Percentiles rank a stretch among this genome's conserved stretches.
Evolutionary conservation across 2,329 filamentous ascomycete species (phyloP).

Genomic region (Aspergillus thermomutatus): DNA sequence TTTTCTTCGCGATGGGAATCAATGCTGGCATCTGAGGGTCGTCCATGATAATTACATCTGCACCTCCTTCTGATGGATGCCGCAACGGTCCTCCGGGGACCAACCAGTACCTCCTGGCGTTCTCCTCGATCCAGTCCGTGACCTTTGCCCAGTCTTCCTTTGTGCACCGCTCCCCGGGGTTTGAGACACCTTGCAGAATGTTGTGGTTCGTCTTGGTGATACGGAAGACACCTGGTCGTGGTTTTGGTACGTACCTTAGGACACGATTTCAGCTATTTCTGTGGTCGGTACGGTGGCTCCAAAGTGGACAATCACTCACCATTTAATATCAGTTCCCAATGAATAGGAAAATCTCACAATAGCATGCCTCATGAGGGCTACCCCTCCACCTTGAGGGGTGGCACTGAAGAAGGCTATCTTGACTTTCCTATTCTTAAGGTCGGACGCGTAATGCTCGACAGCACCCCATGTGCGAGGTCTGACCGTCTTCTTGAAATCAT

Average conservation of each 20-base stretch:
- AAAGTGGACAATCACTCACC: constrained; percentile 51
- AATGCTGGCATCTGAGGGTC: constrained; percentile 82
- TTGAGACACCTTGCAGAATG: constrained; percentile 75
- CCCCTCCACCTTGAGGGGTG: constrained; percentile 78
- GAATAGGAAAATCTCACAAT: constrained; percentile 67
- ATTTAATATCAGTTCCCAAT: constrained; percentile 66
- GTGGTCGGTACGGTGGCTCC: background rate
- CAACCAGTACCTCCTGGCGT: constrained; percentile 73
- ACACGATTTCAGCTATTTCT: constrained; percentile 5
- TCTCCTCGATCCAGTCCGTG: constrained; percentile 68
- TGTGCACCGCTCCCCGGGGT: constrained; percentile 62
- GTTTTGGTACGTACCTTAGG: constrained; percentile 68
- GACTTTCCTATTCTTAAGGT: constrained; percentile 61
- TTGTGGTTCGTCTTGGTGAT: constrained; percentile 88
- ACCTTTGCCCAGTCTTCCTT: constrained; percentile 61
- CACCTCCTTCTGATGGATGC: constrained; percentile 64
- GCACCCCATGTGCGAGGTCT: constrained; percentile 61
- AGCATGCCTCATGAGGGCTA: constrained; percentile 78
- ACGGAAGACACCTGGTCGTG: constrained; percentile 73
- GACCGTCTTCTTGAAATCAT: constrained; percentile 62
- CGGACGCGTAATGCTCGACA: constrained; percentile 60
- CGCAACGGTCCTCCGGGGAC: constrained; percentile 64
- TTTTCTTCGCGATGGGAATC: constrained; percentile 69
- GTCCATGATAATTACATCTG: constrained; percentile 73
- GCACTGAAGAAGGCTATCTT: constrained; percentile 76